Evolutionary conservation across 306 rosid species (phyloP).

Genomic region (Glycine soja): DNA sequence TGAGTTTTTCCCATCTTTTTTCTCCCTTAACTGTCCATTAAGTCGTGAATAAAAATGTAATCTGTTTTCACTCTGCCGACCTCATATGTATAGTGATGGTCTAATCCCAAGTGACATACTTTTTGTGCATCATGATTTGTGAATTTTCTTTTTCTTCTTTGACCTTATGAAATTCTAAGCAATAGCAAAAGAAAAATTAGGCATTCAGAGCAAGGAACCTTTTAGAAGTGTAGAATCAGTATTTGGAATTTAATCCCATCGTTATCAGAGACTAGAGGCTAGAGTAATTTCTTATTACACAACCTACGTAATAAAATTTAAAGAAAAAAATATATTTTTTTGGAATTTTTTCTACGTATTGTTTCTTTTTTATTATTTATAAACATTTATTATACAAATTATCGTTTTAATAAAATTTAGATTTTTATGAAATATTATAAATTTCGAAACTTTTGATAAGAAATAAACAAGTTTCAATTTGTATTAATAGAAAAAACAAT

Average conservation of each 20-base stretch:
- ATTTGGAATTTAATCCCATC: not conserved
- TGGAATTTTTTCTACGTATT: not conserved
- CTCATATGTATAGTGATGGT: not conserved
- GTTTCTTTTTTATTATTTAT: not conserved
- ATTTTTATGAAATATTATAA: too few relatives aligned
- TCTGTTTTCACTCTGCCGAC: not conserved
- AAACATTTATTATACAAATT: not conserved
- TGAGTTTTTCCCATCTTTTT: not conserved
- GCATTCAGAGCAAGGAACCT: not conserved
- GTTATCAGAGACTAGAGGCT: not conserved
- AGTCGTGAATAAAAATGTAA: not conserved
- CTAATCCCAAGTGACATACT: not conserved
- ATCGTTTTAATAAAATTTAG: too few relatives aligned
- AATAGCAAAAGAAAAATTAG: not conserved
- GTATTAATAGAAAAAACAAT: too few relatives aligned
- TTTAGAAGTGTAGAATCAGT: not conserved
- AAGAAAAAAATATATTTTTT: too few relatives aligned
- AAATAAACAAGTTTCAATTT: too few relatives aligned
- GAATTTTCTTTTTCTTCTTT: constrained; percentile 1
- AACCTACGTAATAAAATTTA: not conserved
- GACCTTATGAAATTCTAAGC: not conserved
- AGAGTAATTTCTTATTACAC: not conserved
- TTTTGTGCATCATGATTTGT: not conserved
- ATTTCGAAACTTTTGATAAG: too few relatives aligned
- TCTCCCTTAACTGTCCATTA: not conserved